Evolutionary conservation across 306 rosid species (phyloP).

Genomic region (Sicyos baderoa): DNA sequence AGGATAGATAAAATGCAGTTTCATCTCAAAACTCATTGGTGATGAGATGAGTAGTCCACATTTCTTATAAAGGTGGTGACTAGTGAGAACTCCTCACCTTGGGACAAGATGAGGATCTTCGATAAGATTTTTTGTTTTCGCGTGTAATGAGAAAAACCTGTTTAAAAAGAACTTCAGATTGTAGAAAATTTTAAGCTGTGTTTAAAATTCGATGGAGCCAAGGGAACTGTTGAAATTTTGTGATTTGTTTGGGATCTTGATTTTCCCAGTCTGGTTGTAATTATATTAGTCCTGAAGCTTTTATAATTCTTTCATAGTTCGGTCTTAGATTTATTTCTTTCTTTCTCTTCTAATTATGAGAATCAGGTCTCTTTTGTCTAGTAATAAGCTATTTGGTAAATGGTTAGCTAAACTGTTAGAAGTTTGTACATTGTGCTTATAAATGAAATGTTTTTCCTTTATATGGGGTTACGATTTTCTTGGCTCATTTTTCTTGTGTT

Average conservation of each 20-base stretch:
- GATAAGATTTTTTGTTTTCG: no score
- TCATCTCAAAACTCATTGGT: no score
- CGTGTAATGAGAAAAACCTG: neutral
- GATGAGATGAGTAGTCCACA: no score
- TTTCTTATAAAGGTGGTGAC: no score
- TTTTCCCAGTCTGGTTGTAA: neutral
- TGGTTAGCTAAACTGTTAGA: neutral
- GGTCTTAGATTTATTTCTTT: neutral
- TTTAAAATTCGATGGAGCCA: neutral
- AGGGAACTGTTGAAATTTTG: neutral
- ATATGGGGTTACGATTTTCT: neutral
- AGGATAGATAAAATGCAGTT: no score
- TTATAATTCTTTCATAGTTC: neutral
- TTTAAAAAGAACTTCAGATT: neutral
- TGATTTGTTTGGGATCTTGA: conserved; percentile 10
- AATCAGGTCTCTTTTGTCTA: neutral
- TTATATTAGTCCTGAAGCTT: neutral
- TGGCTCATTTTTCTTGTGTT: neutral
- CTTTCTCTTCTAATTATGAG: no score
- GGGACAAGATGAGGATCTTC: no score
- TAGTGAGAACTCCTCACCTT: no score
- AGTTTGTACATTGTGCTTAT: neutral
- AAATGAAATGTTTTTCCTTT: neutral
- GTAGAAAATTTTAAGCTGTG: neutral
- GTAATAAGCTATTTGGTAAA: neutral